Evolutionary conservation across 257 asterid genomes (phyloP).

Genomic region (Plectranthus barbatus): DNA sequence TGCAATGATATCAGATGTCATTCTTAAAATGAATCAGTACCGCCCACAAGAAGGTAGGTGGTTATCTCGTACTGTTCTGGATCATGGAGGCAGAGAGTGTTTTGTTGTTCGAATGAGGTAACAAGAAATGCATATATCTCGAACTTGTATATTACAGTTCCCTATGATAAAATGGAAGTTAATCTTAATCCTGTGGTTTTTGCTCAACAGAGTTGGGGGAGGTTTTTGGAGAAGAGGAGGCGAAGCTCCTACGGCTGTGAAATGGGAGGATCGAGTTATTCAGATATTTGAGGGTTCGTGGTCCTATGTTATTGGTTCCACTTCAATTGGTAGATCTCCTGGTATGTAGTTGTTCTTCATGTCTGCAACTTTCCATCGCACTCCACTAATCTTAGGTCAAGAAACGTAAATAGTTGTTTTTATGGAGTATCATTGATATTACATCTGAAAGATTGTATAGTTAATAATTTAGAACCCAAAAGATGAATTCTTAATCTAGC

Average conservation of each 20-base stretch:
- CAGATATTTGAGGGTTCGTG: slow-evolving; percentile 81
- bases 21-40: slow-evolving; percentile 68
- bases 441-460: too few relatives aligned
- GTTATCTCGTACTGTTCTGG: slow-evolving; percentile 84
- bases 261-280: slow-evolving; percentile 73
- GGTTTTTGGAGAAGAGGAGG: slow-evolving; percentile 95
- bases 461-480: too few relatives aligned
- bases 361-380: not conserved
- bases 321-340: slow-evolving; percentile 79
- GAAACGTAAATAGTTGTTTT: not conserved
- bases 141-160: not conserved
- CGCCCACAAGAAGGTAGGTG: slow-evolving; percentile 92
- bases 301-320: slow-evolving; percentile 76
- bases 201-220: slow-evolving; percentile 53
- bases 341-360: slow-evolving; percentile 39
- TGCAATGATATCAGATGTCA: slow-evolving; percentile 87
- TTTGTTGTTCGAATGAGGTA: slow-evolving; percentile 83
- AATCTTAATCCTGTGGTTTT: not conserved
- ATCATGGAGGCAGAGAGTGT: slow-evolving; percentile 90
- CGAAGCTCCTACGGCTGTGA: slow-evolving; percentile 67
- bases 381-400: too few relatives aligned
- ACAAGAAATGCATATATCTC: not conserved
- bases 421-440: too few relatives aligned
- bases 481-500: too few relatives aligned
- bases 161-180: not conserved